phyloP scores from a whole-genome alignment of 768 basidiomycete genomes.

The Pisolithus marmoratus region DNA sequence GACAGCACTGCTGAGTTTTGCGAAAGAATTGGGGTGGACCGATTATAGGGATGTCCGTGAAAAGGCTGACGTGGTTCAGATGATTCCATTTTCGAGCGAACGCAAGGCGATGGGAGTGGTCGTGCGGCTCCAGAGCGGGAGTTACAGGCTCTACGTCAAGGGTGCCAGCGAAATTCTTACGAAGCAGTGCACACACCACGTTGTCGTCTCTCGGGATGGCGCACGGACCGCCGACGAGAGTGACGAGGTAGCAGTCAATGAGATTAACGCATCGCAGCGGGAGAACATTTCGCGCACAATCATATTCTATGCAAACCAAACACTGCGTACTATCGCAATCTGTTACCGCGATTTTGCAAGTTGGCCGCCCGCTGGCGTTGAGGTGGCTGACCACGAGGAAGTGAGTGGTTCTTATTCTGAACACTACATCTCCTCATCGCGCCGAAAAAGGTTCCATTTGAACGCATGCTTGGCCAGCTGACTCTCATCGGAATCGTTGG shows the following conservation, averaged over 20 bases:
- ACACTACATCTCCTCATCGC: conserved; percentile 5
- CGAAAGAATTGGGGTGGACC: conserved; percentile 73
- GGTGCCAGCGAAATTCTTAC: conserved; percentile 93
- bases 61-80: conserved; percentile 57
- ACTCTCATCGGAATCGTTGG: conserved; percentile 88
- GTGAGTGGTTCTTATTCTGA: conserved; percentile 29
- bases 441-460: conserved; percentile 54
- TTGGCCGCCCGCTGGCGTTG: conserved; percentile 70
- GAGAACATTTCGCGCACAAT: conserved; percentile 91
- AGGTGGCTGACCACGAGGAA: conserved; percentile 43
- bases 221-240: conserved; percentile 13
- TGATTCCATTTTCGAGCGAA: conserved; percentile 91
- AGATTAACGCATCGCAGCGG: conserved; percentile 59
- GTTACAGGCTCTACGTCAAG: conserved; percentile 75
- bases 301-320: conserved; percentile 97
- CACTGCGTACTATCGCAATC: conserved; percentile 87
- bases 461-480: conserved; percentile 62
- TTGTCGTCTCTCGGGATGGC: conserved; percentile 49
- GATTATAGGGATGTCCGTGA: conserved; percentile 67
- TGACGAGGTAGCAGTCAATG: conserved; percentile 44
- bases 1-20: conserved; percentile 83
- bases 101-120: conserved; percentile 95
- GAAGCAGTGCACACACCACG: conserved; percentile 65
- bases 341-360: conserved; percentile 84
- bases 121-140: conserved; percentile 47